These are phyloP conservation scores for Posidonia oceanica DNA, from an alignment of 116 monocot species.

Conservation along the genomic window DNA sequence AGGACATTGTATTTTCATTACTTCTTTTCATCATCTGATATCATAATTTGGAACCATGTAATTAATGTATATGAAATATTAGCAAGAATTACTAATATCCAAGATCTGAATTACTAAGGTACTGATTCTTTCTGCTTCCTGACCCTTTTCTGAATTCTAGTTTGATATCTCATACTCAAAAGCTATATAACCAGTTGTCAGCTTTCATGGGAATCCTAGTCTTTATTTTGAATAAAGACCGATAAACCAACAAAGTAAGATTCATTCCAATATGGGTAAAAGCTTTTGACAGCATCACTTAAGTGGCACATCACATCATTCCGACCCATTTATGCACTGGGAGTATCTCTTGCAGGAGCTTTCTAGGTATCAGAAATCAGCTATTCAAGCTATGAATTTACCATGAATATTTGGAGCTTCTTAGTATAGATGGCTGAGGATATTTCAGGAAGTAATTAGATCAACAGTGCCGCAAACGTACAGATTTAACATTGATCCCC, in stretches of 20 bases:
- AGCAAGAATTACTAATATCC: too few species aligned
- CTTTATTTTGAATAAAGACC: too few species aligned
- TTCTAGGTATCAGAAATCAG: slow-evolving; percentile 16
- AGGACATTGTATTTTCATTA: too few species aligned
- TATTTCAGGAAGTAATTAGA: slow-evolving; percentile 14
- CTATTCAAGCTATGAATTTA: slow-evolving; percentile 34
- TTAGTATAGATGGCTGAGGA: slow-evolving; percentile 28
- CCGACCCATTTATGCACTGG: background rate
- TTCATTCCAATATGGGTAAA: background rate
- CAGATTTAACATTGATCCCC: slow-evolving; percentile 30
- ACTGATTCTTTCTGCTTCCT: too few species aligned
- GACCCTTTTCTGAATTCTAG: too few species aligned
- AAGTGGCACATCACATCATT: background rate
- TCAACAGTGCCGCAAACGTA: slow-evolving; percentile 25
- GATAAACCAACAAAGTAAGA: background rate
- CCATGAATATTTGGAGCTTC: slow-evolving; percentile 33
- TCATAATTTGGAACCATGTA: too few species aligned
- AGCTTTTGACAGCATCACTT: background rate
- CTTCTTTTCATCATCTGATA: too few species aligned
- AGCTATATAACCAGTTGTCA: too few species aligned
- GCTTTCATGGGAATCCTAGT: too few species aligned
- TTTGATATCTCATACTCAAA: too few species aligned
- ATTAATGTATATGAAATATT: too few species aligned
- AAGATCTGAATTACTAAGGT: too few species aligned
- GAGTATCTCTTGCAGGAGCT: slow-evolving; percentile 5